These are phyloP conservation scores for Aspergillus proliferans DNA, from an alignment of 2,329 filamentous ascomycete species.

Conservation along the genomic window DNA sequence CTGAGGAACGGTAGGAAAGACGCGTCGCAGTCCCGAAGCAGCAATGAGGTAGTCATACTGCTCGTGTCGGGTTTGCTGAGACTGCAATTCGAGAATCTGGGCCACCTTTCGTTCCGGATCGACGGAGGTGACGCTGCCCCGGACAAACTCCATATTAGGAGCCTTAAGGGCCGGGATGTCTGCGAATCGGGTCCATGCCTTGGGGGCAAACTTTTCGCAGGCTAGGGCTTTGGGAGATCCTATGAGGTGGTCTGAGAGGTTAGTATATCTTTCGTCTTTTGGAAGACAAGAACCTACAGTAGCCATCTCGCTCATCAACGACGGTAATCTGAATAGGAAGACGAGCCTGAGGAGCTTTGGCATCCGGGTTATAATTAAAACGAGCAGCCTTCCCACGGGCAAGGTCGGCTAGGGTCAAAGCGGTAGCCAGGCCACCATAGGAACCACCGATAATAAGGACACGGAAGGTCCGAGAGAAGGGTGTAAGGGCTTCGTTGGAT, in stretches of 20 bases:
- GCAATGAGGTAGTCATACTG: conserved; percentile 71
- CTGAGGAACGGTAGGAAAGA: conserved; percentile 68
- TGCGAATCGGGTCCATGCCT: conserved; percentile 64
- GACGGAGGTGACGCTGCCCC: conserved; percentile 58
- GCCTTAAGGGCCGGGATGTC: conserved; percentile 62
- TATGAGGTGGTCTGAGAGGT: conserved; percentile 61
- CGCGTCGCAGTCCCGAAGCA: conserved; percentile 62
- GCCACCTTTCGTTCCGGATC: conserved; percentile 57
- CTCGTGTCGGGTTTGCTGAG: conserved; percentile 34
- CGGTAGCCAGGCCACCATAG: conserved; percentile 63
- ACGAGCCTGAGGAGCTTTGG: conserved; percentile 27
- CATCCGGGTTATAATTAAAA: conserved; percentile 23
- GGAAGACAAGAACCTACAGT: conserved; percentile 48
- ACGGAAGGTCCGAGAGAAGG: conserved; percentile 32
- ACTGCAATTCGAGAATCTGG: conserved; percentile 46
- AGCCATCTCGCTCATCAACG: conserved; percentile 76
- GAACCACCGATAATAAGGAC: conserved; percentile 65
- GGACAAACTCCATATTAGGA: conserved; percentile 57
- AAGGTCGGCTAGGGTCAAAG: conserved; percentile 62
- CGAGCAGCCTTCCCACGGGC: conserved; percentile 52
- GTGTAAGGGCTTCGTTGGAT: conserved; percentile 19
- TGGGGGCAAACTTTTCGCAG: conserved; percentile 55
- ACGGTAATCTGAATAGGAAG: conserved; percentile 64
- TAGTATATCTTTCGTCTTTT: not conserved
- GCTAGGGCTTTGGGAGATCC: conserved; percentile 67